A percentile compares a stretch with the other conserved stretches of the same genome.
These are phyloP conservation scores for Ashbya aceris DNA, from an alignment of 1,139 yeast species.

Conservation along the genomic window DNA sequence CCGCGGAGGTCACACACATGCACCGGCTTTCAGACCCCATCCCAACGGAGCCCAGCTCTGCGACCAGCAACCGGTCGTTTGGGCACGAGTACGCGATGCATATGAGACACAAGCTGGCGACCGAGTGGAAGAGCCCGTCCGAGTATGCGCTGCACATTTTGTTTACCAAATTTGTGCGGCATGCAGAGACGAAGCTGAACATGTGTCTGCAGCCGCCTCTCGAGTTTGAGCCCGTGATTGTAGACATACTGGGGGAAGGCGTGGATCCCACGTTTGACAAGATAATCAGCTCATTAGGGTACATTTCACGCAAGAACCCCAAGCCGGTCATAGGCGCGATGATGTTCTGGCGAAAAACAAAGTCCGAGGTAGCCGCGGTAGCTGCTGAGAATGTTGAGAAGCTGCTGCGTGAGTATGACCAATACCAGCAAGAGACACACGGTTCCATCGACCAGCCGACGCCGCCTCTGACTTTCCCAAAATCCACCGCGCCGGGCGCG, in stretches of 20 bases:
- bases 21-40: too few relatives aligned
- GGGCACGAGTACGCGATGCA: constrained; percentile 22
- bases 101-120: constrained; percentile 41
- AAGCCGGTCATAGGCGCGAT: constrained; percentile 95
- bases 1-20: too few relatives aligned
- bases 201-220: constrained; percentile 61
- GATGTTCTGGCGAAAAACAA: constrained; percentile 94
- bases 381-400: constrained; percentile 52
- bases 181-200: constrained; percentile 79
- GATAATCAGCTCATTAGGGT: constrained; percentile 77
- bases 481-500: constrained; percentile 24
- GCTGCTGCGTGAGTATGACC: constrained; percentile 26
- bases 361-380: constrained; percentile 74
- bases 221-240: constrained; percentile 70
- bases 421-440: constrained; percentile 1
- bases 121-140: constrained; percentile 71
- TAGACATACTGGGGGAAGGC: constrained; percentile 78
- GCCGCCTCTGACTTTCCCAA: constrained; percentile 12
- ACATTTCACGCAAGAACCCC: constrained; percentile 81
- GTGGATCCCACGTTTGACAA: constrained; percentile 80
- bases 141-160: constrained; percentile 91
- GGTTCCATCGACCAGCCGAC: constrained; percentile 10
- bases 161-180: constrained; percentile 90
- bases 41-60: constrained; percentile 9
- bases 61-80: constrained; percentile 11